Evolutionary conservation across 768 basidiomycete species (phyloP).

Genomic region (Plicaturopsis crispa): DNA sequence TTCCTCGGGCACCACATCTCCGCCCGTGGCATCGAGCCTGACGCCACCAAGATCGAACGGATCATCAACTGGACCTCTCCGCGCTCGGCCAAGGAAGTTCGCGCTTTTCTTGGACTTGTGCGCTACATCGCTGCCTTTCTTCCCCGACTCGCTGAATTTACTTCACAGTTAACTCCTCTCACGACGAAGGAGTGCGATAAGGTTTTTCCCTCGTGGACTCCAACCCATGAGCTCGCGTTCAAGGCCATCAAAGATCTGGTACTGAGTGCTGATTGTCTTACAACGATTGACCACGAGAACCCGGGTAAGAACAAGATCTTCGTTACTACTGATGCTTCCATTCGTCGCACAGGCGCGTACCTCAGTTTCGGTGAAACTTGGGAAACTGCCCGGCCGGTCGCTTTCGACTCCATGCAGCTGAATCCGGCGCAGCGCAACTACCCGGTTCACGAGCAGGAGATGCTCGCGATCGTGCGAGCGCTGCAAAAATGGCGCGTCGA

Average conservation of each 20-base stretch:
- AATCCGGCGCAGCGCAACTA: conserved; percentile 27
- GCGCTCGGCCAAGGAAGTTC: conserved; percentile 11
- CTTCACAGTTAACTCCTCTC: conserved; percentile 15
- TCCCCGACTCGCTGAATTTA: conserved; percentile 19
- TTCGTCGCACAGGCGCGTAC: conserved; percentile 20
- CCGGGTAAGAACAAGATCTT: conserved; percentile 22
- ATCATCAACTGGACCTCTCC: conserved; percentile 23
- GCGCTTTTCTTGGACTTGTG: conserved; percentile 17
- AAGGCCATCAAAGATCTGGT: conserved; percentile 25
- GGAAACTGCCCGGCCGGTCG: conserved; percentile 22
- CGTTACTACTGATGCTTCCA: conserved; percentile 24
- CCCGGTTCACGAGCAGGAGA: conserved; percentile 29
- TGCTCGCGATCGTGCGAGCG: conserved; percentile 26
- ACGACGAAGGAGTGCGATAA: conserved; percentile 15
- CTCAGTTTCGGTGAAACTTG: conserved; percentile 23
- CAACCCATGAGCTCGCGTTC: conserved; percentile 24
- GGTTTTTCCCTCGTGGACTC: conserved; percentile 17
- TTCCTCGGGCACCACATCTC: conserved; percentile 24
- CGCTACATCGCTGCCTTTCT: conserved; percentile 23
- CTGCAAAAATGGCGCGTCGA: conserved; percentile 19
- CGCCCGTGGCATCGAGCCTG: conserved; percentile 14
- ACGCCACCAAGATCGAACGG: conserved; percentile 15
- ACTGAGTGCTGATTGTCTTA: conserved; percentile 17
- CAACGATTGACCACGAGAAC: conserved; percentile 22
- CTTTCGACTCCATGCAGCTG: conserved; percentile 23